Conservation (phyloP, 2,329 filamentous ascomycete genomes). For the Cucurbitaria berberidis region DNA sequence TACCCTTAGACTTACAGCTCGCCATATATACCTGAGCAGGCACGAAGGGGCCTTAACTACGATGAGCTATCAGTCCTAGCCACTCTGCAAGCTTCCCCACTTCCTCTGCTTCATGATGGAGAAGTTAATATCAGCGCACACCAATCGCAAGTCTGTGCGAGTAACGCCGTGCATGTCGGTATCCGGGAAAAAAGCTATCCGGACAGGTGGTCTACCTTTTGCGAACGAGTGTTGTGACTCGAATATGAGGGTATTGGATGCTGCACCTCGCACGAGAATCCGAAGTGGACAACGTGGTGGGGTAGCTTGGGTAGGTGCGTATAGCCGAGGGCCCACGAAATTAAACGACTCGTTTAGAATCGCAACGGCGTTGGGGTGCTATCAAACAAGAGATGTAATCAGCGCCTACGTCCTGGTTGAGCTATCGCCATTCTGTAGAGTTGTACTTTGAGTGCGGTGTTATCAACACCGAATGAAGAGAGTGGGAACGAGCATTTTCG, state of each 20-base stretch:
- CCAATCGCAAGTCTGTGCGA: not conserved
- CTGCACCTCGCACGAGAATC: not conserved
- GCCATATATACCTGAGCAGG: not conserved
- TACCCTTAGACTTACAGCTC: not conserved
- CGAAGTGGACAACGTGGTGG: not conserved
- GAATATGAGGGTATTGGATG: slow-evolving; percentile 1
- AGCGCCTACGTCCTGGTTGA: no score
- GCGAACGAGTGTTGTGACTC: slow-evolving; percentile 6
- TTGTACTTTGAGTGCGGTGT: no score
- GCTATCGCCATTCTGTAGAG: no score
- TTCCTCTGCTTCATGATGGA: not conserved
- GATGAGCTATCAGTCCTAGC: not conserved
- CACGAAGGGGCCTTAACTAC: not conserved
- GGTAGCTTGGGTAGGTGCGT: no score
- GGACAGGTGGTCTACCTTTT: not conserved
- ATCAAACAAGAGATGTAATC: no score
- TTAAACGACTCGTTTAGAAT: not conserved
- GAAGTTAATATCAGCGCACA: not conserved
- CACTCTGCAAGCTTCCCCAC: not conserved
- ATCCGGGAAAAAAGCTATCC: not conserved
- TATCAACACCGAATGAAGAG: no score
- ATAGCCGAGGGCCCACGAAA: not conserved
- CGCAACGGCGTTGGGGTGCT: no score
- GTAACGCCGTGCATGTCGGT: not conserved
- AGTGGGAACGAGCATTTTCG: no score